A percentile compares a stretch with the other conserved stretches of the same genome.
Conservation (phyloP, 2,329 filamentous ascomycete genomes). For the Phaeosphaeria sp. region DNA sequence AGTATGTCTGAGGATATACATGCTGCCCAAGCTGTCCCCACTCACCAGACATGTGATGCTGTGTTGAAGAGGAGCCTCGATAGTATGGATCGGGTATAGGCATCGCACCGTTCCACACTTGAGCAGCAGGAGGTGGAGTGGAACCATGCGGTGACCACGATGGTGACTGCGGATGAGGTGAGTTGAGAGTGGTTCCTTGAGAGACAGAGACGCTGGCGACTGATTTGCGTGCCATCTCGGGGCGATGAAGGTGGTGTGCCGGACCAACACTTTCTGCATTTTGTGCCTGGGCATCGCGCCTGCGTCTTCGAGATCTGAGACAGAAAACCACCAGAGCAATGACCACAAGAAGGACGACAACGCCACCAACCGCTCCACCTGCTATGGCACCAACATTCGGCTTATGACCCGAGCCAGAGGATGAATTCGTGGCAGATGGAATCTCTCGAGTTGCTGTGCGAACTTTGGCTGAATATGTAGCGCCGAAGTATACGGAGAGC, state of each 20-base stretch:
- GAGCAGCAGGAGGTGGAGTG: slow-evolving; percentile 6
- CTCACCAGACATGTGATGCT: slow-evolving; percentile 1
- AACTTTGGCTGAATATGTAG: slow-evolving; percentile 51
- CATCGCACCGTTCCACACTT: background rate
- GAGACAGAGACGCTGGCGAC: slow-evolving; percentile 5
- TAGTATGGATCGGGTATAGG: background rate
- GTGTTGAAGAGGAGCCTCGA: background rate
- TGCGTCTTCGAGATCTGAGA: slow-evolving; percentile 25
- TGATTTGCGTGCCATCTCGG: slow-evolving; percentile 3
- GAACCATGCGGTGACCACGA: slow-evolving; percentile 17
- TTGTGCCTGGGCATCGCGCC: slow-evolving; percentile 3
- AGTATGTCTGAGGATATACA: slow-evolving; percentile 8
- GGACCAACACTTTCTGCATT: no score
- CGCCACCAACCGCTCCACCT: slow-evolving; percentile 45
- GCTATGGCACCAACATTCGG: slow-evolving; percentile 38
- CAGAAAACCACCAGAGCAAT: slow-evolving; percentile 28
- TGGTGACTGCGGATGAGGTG: slow-evolving; percentile 11
- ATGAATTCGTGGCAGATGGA: slow-evolving; percentile 17
- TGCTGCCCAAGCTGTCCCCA: slow-evolving; percentile 1
- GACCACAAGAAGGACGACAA: slow-evolving; percentile 26
- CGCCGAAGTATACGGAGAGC: slow-evolving; percentile 58
- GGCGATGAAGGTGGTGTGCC: background rate
- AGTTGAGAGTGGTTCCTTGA: slow-evolving; percentile 15
- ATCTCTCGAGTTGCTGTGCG: slow-evolving; percentile 58
- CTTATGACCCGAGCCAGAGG: background rate